Percentiles rank a stretch among this genome's conserved stretches.
These are phyloP conservation scores for Lepidium didymum DNA, from an alignment of 345 rosid genomes.

Conservation along the genomic window DNA sequence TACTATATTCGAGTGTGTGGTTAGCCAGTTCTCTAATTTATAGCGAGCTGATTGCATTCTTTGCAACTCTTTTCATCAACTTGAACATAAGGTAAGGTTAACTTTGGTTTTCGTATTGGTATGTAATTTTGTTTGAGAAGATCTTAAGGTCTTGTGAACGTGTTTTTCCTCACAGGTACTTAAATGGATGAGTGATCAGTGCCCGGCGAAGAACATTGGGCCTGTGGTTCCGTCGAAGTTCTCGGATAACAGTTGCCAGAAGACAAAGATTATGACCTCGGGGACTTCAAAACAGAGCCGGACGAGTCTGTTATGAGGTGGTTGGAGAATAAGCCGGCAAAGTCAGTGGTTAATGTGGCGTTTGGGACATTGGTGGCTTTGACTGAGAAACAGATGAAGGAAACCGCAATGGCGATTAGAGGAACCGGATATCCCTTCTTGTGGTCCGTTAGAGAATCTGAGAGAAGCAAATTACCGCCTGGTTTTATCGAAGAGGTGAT, in stretches of 20 bases:
- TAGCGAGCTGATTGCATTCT: conserved; percentile 33
- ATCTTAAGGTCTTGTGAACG: not conserved
- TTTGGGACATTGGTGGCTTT: conserved; percentile 46
- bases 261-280: conserved; percentile 46
- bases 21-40: conserved; percentile 34
- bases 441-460: conserved; percentile 56
- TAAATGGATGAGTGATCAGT: conserved; percentile 35
- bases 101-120: not conserved
- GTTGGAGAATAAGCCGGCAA: conserved; percentile 33
- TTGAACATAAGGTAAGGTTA: conserved; percentile 43
- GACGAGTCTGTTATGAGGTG: conserved; percentile 34
- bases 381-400: conserved; percentile 48
- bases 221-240: conserved; percentile 51
- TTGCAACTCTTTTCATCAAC: conserved; percentile 39
- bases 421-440: conserved; percentile 36
- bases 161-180: conserved; percentile 23
- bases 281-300: conserved; percentile 34
- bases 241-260: conserved; percentile 40
- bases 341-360: conserved; percentile 48
- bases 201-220: conserved; percentile 43
- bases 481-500: conserved; percentile 28
- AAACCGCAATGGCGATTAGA: conserved; percentile 38
- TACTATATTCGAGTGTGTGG: not conserved
- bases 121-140: not conserved
- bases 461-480: conserved; percentile 36